These are phyloP conservation scores for Russula brevipes DNA, from an alignment of 768 basidiomycete species.

Conservation along the genomic window DNA sequence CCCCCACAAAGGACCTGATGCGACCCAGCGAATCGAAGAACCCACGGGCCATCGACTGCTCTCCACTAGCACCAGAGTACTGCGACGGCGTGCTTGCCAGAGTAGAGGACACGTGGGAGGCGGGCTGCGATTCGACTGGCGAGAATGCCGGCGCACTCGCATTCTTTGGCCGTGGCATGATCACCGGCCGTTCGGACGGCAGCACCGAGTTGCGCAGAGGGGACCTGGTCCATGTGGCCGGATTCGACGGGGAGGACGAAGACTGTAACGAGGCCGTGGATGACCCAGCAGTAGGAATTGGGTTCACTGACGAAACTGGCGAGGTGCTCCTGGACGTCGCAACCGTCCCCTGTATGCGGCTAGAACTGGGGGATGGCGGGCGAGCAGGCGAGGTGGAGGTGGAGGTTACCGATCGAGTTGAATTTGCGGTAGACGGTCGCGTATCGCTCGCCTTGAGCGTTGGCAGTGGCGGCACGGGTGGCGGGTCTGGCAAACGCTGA, in stretches of 20 bases:
- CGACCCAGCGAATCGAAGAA: slow-evolving; percentile 27
- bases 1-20: background rate
- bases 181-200: slow-evolving; percentile 9
- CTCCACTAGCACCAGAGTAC: slow-evolving; percentile 39
- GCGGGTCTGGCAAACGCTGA: background rate
- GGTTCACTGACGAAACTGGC: too few species aligned
- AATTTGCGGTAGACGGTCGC: background rate
- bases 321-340: background rate
- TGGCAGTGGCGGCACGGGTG: background rate
- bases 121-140: background rate
- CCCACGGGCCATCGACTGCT: slow-evolving; percentile 32
- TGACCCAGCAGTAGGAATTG: background rate
- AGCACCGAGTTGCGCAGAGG: slow-evolving; percentile 12
- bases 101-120: slow-evolving; percentile 29
- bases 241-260: background rate
- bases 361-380: background rate
- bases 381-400: background rate
- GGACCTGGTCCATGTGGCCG: background rate
- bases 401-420: background rate
- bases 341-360: background rate
- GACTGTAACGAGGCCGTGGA: background rate
- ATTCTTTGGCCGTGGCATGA: slow-evolving; percentile 17
- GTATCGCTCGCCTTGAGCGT: background rate
- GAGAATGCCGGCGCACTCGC: background rate
- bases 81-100: slow-evolving; percentile 35